These are phyloP conservation scores for Paracoccidioides lutzii DNA, from an alignment of 2,329 filamentous ascomycete species.

Conservation along the genomic window DNA sequence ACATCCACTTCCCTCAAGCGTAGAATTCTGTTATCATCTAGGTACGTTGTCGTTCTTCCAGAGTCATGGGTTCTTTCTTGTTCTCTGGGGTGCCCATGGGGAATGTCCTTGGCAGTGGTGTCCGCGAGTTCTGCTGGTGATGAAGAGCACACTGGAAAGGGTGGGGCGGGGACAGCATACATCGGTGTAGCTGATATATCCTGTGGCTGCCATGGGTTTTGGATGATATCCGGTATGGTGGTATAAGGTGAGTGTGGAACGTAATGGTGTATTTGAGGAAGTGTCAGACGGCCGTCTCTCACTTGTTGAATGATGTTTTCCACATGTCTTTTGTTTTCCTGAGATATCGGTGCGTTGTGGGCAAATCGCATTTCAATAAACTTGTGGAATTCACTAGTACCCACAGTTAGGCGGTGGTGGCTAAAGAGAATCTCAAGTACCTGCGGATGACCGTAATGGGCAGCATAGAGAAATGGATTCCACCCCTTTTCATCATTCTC, in stretches of 20 bases:
- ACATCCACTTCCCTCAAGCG: not conserved
- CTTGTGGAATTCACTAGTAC: conserved; percentile 4
- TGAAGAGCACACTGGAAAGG: not conserved
- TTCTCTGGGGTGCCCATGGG: not conserved
- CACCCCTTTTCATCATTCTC: conserved; percentile 26
- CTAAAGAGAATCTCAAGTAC: conserved; percentile 23
- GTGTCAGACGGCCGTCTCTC: not conserved
- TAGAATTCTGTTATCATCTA: not conserved
- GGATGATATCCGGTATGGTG: not conserved
- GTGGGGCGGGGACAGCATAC: not conserved
- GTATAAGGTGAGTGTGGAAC: not conserved
- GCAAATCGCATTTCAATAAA: conserved; percentile 16
- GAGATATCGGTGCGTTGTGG: conserved; percentile 13
- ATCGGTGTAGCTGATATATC: not conserved
- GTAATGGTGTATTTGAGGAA: not conserved
- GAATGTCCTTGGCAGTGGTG: not conserved
- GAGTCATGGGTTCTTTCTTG: not conserved
- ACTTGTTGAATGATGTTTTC: conserved; percentile 1
- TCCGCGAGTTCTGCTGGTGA: not conserved
- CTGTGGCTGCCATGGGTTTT: not conserved
- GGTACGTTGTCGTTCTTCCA: too few relatives aligned
- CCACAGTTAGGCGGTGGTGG: conserved; percentile 11
- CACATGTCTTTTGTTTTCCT: conserved; percentile 9
- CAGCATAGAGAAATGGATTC: conserved; percentile 27
- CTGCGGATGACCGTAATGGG: conserved; percentile 25